Base-by-base conservation (phyloP, 2,329 filamentous ascomycete species). In the Colletotrichum coccodes region DNA sequence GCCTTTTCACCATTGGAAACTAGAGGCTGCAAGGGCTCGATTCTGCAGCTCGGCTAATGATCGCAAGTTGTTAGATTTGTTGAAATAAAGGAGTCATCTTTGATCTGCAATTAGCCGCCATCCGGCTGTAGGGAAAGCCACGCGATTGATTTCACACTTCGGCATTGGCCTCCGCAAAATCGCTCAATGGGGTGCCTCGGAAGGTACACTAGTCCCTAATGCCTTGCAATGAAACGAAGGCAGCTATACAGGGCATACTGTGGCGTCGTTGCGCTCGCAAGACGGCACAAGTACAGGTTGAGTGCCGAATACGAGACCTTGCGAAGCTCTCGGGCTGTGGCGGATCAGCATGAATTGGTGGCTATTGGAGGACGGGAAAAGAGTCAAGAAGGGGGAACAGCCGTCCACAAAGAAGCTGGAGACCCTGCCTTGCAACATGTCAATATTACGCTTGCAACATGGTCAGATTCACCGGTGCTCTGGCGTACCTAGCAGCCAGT, bases 81-180 rank as follows among this genome's bases (percentile, higher is more conserved):
- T n/a, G n/a, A n/a, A n/a, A n/a, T n/a, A n/a, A n/a, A n/a, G n/a
- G n/a, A 18, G 9, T 46, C 21, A 30, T 26, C 30, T 30, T 47
- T 30, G 53, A 64, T 65, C 52, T 65, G 52, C 36, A 59, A 64
- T 68, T 68, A 65, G 60, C 65, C 65, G 44, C 26, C 14, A 36
- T n/a, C 54, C 42, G 50, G 60, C 61, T 46, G 12, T 44, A 21
- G 34, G 34, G 32, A 34, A 28, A 36, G 36, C 14, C 23, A 16
- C 9, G 2, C 30, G 4, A 23, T 6, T 26, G 9, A 8, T 3
- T 16, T 30, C 14, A 16, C 23, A 26, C 30, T n/a, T 5, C 36
- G 46, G 14, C 1, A 6, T 16, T 3, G 30, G 14, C 12, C 32
- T 64, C 65, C 65, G 65, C 16, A n/a, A 42, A 38, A 38, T 64